Base-by-base conservation (phyloP, 2,329 filamentous ascomycete species). In the Penicillium brasilianum region DNA sequence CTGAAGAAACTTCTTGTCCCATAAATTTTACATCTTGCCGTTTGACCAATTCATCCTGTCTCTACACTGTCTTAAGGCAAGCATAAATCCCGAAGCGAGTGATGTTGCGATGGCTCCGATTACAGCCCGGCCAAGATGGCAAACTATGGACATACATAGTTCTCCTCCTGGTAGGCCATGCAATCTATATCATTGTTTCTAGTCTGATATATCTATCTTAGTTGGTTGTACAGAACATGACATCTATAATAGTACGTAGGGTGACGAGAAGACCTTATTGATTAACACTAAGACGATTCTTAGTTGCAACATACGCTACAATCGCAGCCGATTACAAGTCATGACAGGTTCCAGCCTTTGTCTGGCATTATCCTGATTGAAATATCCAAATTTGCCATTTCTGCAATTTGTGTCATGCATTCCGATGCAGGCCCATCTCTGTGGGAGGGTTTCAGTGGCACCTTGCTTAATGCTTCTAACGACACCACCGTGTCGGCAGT, bases 151-250 rank as follows among this genome's bases (percentile, higher is more conserved):
- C 50, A 28, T 41, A 25, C 34, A 22, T 53, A 32, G 6, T 10
- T 22, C 34, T 53, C 6, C 7, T 39, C 13, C 8, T 53, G 10
- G 50, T 53, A 28, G 39, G 49, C 20, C 8, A 30, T 14, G n/a
- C 4, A 51, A 11, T 20, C 30, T 37, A 7, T 25, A 6, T 22
- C 16, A 34, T 34, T 16, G 9, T 10, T 36, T 34, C 16, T 7
- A 4, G 25, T 22, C 50, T 53, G 16, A 53, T 34, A n/a, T 30
- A 6, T 9, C 34, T 13, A 16, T 39, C 7, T 16, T 39, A 53
- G 50, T 16, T 53, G 20, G 50, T 53, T 16, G 5, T 53, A 28
- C 50, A 53, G 20, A 53, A 53, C 50, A 53, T 53, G 50, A n/a
- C 50, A 53, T 53, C 50, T 16, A 53, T 53, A n/a, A 41, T 53